Evolutionary conservation across 2,329 filamentous ascomycete genomes (phyloP).

Genomic region (Byssochlamys sp.): DNA sequence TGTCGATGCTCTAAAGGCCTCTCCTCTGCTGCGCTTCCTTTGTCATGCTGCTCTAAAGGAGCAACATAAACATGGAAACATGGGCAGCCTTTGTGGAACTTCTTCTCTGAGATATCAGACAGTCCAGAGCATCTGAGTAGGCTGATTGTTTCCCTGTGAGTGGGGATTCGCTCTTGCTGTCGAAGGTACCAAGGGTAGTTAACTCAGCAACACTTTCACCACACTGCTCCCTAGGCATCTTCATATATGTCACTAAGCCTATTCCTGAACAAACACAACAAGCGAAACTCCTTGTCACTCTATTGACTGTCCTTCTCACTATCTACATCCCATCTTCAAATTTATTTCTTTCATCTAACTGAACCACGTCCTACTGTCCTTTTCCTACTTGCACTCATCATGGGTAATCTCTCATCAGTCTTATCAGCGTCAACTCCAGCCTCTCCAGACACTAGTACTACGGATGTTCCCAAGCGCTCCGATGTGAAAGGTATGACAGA

Average conservation of each 20-base stretch:
- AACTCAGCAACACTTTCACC: background rate
- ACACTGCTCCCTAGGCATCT: background rate
- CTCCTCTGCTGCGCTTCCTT: too few species aligned
- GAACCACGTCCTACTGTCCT: background rate
- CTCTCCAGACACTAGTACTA: background rate
- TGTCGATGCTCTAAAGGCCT: too few species aligned
- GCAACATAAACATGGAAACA: too few species aligned
- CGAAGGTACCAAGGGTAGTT: too few species aligned
- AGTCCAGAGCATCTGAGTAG: too few species aligned
- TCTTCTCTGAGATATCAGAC: background rate
- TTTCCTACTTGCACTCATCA: background rate
- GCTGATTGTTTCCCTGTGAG: too few species aligned
- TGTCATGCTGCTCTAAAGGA: too few species aligned
- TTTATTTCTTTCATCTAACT: background rate
- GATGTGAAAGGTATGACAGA: background rate
- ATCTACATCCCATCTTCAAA: background rate
- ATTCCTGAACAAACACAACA: background rate
- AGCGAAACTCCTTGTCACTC: background rate
- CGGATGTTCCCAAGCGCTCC: background rate
- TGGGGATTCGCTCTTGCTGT: too few species aligned
- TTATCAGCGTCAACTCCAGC: background rate
- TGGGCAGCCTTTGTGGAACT: too few species aligned
- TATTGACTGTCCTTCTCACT: background rate
- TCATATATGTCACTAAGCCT: background rate
- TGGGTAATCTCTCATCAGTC: background rate